Percentiles rank a stretch among this genome's conserved stretches.
Conservation (phyloP, 495 filamentous ascomycete genomes). For the Penicillium taxi region DNA sequence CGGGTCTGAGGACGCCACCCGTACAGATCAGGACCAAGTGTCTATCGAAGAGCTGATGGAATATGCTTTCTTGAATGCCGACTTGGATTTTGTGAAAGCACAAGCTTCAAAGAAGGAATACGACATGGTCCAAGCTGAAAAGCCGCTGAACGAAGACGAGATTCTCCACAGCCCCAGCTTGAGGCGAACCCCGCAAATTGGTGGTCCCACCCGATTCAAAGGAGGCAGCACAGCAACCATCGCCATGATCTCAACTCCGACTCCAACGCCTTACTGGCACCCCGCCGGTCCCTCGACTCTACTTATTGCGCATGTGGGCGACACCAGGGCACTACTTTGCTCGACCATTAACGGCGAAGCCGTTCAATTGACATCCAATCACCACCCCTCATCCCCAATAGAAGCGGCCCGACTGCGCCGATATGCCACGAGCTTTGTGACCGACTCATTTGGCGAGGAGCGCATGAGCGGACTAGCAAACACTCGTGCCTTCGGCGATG, state of each 20-base stretch:
- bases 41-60: constrained; percentile 52
- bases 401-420: constrained; percentile 78
- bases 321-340: constrained; percentile 84
- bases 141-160: constrained; percentile 71
- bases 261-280: constrained; percentile 89
- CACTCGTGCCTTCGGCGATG: constrained; percentile 87
- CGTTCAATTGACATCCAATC: constrained; percentile 73
- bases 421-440: constrained; percentile 78
- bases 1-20: constrained; percentile 12
- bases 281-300: constrained; percentile 74
- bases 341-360: constrained; percentile 69
- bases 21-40: constrained; percentile 10
- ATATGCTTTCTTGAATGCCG: constrained; percentile 86
- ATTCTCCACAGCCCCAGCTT: constrained; percentile 60
- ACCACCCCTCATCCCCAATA: constrained; percentile 78
- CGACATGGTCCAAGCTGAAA: constrained; percentile 59
- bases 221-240: constrained; percentile 87
- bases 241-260: constrained; percentile 85
- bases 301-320: constrained; percentile 84
- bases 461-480: constrained; percentile 91
- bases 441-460: constrained; percentile 95
- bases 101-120: constrained; percentile 69
- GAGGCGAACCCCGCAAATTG: constrained; percentile 50
- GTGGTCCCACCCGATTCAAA: constrained; percentile 68
- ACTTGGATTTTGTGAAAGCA: constrained; percentile 84